Conservation (phyloP, 2,329 filamentous ascomycete species). For the Fusarium penzigii region DNA sequence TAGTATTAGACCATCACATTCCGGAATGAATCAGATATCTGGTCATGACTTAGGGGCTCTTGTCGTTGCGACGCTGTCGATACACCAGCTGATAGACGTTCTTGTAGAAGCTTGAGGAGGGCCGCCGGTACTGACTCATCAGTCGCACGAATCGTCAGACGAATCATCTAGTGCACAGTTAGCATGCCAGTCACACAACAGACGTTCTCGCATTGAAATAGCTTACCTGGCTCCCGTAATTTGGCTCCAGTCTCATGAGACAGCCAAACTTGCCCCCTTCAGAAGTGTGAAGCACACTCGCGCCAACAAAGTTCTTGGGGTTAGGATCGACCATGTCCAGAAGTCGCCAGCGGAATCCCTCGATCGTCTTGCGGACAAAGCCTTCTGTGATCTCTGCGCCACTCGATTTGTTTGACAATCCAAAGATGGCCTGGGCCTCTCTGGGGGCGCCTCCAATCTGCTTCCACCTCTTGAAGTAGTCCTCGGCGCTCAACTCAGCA, state of each 20-base stretch:
- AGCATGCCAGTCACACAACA: conserved; percentile 3
- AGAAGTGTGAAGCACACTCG: conserved; percentile 79
- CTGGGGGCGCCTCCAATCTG: conserved; percentile 89
- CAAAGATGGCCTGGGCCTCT: conserved; percentile 87
- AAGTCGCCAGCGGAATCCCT: conserved; percentile 88
- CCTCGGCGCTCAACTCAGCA: conserved; percentile 80
- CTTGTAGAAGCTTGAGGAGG: conserved; percentile 84
- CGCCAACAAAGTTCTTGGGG: conserved; percentile 88
- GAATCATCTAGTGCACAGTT: conserved; percentile 73
- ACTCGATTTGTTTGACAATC: conserved; percentile 51
- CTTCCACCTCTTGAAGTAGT: conserved; percentile 99
- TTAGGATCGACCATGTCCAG: conserved; percentile 89
- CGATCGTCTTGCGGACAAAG: conserved; percentile 72
- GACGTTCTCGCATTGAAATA: conserved; percentile 8
- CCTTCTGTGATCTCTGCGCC: conserved; percentile 66
- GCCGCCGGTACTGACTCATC: conserved; percentile 84
- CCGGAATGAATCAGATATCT: conserved; percentile 58
- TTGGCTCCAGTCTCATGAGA: conserved; percentile 89
- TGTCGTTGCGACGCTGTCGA: conserved; percentile 42
- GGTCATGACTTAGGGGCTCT: conserved; percentile 45
- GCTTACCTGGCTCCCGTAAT: conserved; percentile 87
- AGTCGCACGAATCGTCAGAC: conserved; percentile 89
- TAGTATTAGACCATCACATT: conserved; percentile 52
- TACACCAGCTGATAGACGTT: conserved; percentile 64
- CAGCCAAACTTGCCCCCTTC: conserved; percentile 92